These are phyloP conservation scores for Syzygium grande DNA, from an alignment of 345 rosid species.

Conservation along the genomic window DNA sequence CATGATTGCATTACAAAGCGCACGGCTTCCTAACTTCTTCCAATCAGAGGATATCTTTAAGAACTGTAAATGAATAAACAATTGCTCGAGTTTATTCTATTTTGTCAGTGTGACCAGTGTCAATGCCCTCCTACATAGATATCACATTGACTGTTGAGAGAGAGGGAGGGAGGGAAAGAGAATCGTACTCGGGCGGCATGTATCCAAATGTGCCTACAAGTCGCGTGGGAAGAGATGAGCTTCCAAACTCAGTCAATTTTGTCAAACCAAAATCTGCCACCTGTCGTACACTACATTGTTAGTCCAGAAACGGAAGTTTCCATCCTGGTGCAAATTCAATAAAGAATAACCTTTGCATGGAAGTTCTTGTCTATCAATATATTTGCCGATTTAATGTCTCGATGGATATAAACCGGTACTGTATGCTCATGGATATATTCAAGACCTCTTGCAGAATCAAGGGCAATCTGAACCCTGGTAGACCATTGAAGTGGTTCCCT, in stretches of 20 bases:
- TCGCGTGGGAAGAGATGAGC: constrained; percentile 51
- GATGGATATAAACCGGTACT: constrained; percentile 94
- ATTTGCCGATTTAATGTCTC: constrained; percentile 94
- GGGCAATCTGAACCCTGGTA: constrained; percentile 84
- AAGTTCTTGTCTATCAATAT: constrained; percentile 83
- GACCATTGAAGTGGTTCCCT: constrained; percentile 79
- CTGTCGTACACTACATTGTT: constrained; percentile 20
- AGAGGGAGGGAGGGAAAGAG: background rate
- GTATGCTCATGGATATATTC: constrained; percentile 98
- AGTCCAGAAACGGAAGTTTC: background rate
- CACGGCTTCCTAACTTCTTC: background rate
- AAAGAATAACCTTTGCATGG: constrained; percentile 58
- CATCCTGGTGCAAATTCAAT: background rate
- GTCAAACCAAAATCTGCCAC: constrained; percentile 97
- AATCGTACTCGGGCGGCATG: constrained; percentile 95
- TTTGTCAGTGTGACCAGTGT: background rate
- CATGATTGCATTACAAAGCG: background rate
- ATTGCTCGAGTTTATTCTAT: background rate
- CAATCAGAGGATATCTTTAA: background rate
- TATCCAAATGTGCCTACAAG: constrained; percentile 98
- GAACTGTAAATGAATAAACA: background rate
- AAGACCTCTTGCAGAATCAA: constrained; percentile 97
- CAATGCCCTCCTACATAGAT: background rate
- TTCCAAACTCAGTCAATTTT: constrained; percentile 81
- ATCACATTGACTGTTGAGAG: background rate